phyloP scores from a whole-genome alignment of 2,329 filamentous ascomycete species.

The Cladosporium sp. region DNA sequence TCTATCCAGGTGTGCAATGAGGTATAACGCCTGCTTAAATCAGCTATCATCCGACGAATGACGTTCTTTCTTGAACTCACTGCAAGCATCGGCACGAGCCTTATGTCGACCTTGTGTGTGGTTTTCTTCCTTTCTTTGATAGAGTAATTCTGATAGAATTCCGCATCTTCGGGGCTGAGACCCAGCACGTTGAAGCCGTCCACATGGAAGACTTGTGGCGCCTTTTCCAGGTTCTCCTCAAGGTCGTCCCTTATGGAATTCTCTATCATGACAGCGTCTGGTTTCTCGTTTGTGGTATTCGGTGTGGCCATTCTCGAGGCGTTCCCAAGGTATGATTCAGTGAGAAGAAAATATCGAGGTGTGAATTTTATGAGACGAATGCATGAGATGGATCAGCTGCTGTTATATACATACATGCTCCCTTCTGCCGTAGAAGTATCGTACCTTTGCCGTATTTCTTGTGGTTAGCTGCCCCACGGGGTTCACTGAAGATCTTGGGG shows the following conservation, averaged over 20 bases:
- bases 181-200: slow-evolving; percentile 5
- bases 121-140: slow-evolving; percentile 3
- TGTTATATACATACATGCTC: too few species aligned
- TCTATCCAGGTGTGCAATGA: neutral
- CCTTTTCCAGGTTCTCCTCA: neutral
- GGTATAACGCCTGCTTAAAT: neutral
- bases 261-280: slow-evolving; percentile 1
- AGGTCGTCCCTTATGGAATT: neutral
- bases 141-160: slow-evolving; percentile 3
- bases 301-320: neutral
- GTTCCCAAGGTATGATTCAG: too few species aligned
- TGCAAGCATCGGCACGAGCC: slow-evolving; percentile 16
- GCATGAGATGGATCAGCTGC: too few species aligned
- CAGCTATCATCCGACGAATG: neutral
- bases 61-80: neutral
- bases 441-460: too few species aligned
- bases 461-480: neutral
- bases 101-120: slow-evolving; percentile 17
- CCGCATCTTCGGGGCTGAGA: slow-evolving; percentile 15
- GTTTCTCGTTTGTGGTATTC: slow-evolving; percentile 50
- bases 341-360: too few species aligned
- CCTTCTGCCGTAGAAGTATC: too few species aligned
- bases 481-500: neutral
- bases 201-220: neutral
- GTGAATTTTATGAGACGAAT: too few species aligned